Evolutionary conservation across 2,329 filamentous ascomycete species (phyloP).

Genomic region (Fusarium brachygibbosum): DNA sequence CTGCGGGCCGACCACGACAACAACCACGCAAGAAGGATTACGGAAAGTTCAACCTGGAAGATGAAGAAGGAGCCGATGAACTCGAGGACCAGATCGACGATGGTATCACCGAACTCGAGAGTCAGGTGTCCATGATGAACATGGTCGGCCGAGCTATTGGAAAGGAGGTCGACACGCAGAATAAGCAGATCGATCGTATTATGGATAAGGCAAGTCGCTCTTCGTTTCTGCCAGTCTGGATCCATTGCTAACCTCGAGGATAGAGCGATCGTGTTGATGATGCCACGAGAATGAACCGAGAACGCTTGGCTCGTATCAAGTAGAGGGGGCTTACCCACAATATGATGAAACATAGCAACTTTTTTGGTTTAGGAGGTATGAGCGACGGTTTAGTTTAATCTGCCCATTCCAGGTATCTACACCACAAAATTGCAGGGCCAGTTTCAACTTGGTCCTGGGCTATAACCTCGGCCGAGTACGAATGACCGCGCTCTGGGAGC

Average conservation of each 20-base stretch:
- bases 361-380: constrained; percentile 4
- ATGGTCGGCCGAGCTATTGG: constrained; percentile 80
- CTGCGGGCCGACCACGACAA: constrained; percentile 47
- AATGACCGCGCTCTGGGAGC: background rate
- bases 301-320: constrained; percentile 74
- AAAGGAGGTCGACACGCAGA: constrained; percentile 81
- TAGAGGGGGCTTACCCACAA: constrained; percentile 39
- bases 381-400: constrained; percentile 28
- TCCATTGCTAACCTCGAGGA: constrained; percentile 48
- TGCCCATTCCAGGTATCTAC: constrained; percentile 5
- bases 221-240: background rate
- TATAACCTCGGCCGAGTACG: constrained; percentile 4
- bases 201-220: constrained; percentile 74
- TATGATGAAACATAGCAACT: constrained; percentile 18
- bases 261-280: constrained; percentile 88
- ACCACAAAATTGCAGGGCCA: constrained; percentile 1
- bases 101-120: constrained; percentile 74
- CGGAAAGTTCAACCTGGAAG: constrained; percentile 82
- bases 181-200: constrained; percentile 80
- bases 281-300: constrained; percentile 82
- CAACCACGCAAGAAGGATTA: constrained; percentile 58
- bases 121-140: constrained; percentile 79
- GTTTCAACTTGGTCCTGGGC: constrained; percentile 11
- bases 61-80: constrained; percentile 69
- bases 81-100: constrained; percentile 69